These are phyloP conservation scores for Cynanchum wilfordii DNA, from an alignment of 257 asterid genomes.

Conservation along the genomic window DNA sequence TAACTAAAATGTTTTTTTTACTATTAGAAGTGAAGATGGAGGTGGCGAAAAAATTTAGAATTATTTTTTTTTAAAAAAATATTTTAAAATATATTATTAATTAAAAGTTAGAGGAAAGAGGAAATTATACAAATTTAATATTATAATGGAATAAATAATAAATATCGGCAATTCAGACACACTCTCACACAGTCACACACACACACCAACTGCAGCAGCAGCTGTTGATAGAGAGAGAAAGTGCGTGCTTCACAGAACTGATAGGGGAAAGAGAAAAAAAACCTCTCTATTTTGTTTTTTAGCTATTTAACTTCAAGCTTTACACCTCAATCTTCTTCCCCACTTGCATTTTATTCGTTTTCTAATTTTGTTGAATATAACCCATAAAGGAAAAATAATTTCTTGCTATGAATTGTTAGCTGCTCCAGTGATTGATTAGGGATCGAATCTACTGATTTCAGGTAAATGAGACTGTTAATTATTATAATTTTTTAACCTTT, in stretches of 20 bases:
- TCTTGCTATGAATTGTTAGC: neutral
- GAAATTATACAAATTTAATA: neutral
- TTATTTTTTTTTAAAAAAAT: too few relatives aligned
- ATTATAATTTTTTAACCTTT: too few relatives aligned
- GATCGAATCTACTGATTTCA: constrained; percentile 23
- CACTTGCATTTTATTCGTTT: neutral
- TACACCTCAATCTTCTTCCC: constrained; percentile 19
- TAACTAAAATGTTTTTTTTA: too few relatives aligned
- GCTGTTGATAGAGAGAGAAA: constrained; percentile 8
- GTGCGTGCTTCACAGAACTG: neutral
- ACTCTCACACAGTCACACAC: too few relatives aligned
- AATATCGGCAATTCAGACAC: constrained; percentile 11
- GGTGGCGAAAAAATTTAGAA: too few relatives aligned
- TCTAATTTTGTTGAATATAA: neutral
- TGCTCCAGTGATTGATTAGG: neutral
- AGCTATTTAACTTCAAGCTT: constrained; percentile 11
- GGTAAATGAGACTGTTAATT: constrained; percentile 4
- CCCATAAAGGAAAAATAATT: neutral
- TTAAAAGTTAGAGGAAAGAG: too few relatives aligned
- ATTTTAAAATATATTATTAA: too few relatives aligned
- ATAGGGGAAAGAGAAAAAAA: constrained; percentile 1
- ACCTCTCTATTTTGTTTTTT: constrained; percentile 10
- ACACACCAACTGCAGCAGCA: constrained; percentile 1
- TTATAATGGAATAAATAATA: neutral
- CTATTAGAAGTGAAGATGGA: too few relatives aligned